phyloP scores from a whole-genome alignment of 2,329 filamentous ascomycete genomes.

The Pseudogymnoascus sp. region DNA sequence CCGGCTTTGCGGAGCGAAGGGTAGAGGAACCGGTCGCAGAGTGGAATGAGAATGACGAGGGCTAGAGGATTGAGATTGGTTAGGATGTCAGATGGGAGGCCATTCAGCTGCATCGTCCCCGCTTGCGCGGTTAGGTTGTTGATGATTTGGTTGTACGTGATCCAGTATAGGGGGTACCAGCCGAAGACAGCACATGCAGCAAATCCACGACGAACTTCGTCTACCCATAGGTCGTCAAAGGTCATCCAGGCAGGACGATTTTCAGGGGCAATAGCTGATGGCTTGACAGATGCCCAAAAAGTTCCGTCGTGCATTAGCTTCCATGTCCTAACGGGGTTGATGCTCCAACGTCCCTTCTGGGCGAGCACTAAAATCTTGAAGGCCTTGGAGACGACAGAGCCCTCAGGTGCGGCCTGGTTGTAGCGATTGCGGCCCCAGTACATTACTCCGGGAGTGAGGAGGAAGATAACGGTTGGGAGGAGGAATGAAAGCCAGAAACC shows the following conservation, averaged over 20 bases:
- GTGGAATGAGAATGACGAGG: conserved; percentile 48
- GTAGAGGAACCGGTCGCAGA: conserved; percentile 47
- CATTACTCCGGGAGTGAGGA: conserved; percentile 49
- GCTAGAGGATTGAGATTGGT: conserved; percentile 50
- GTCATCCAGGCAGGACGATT: conserved; percentile 66
- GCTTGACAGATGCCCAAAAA: conserved; percentile 53
- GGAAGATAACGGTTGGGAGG: conserved; percentile 35
- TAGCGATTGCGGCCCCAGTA: conserved; percentile 49
- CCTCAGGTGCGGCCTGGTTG: conserved; percentile 47
- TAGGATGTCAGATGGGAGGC: conserved; percentile 52
- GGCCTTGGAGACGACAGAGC: conserved; percentile 56
- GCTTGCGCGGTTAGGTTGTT: conserved; percentile 59
- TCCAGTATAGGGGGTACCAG: conserved; percentile 57
- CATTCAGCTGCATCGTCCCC: conserved; percentile 41
- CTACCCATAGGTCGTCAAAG: conserved; percentile 71
- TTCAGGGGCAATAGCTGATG: conserved; percentile 46
- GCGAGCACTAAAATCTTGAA: conserved; percentile 46
- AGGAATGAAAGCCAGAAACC: conserved; percentile 41
- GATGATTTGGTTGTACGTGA: conserved; percentile 60
- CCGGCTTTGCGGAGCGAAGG: conserved; percentile 42
- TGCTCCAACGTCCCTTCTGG: conserved; percentile 46
- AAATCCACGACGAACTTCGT: conserved; percentile 49
- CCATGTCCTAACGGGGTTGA: conserved; percentile 45
- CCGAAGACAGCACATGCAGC: conserved; percentile 60
- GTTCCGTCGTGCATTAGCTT: conserved; percentile 45